Percentiles rank a stretch among this genome's conserved stretches.
These are phyloP conservation scores for Sclerotinia sclerotiorum DNA, from an alignment of 2,329 filamentous ascomycete genomes.

Conservation along the genomic window DNA sequence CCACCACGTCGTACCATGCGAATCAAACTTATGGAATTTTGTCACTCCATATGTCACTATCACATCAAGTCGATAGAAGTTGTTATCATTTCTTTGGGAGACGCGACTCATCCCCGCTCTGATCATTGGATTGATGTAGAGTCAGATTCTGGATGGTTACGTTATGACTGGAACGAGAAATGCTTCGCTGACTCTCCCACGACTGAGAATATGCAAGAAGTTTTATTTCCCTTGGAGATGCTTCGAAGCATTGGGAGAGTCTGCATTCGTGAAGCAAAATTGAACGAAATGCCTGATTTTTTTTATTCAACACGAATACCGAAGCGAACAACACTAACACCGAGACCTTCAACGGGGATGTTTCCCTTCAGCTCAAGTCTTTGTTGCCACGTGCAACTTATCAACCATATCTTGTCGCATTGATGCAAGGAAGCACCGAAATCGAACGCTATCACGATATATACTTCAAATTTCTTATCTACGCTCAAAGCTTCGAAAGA, in stretches of 20 bases:
- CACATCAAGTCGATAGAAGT: not conserved
- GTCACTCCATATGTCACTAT: not conserved
- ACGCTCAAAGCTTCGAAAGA: not conserved
- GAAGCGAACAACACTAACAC: not conserved
- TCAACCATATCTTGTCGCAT: too few relatives aligned
- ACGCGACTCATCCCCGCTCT: too few relatives aligned
- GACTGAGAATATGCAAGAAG: not conserved
- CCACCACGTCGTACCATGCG: not conserved
- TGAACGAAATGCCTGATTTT: not conserved
- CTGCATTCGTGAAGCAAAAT: not conserved
- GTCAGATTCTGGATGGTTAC: too few relatives aligned
- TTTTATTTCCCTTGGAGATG: not conserved
- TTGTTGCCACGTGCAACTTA: not conserved
- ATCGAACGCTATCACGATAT: not conserved
- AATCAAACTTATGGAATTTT: not conserved
- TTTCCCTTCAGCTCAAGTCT: not conserved
- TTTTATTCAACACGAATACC: not conserved
- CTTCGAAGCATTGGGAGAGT: not conserved
- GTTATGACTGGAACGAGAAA: too few relatives aligned
- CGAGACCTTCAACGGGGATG: too few relatives aligned
- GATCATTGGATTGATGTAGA: too few relatives aligned
- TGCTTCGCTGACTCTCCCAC: too few relatives aligned
- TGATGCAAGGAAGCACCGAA: not conserved
- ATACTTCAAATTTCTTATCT: not conserved
- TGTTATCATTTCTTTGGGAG: not conserved